Conservation (phyloP, 106 monocot genomes). For the Iris macrosiphon region DNA sequence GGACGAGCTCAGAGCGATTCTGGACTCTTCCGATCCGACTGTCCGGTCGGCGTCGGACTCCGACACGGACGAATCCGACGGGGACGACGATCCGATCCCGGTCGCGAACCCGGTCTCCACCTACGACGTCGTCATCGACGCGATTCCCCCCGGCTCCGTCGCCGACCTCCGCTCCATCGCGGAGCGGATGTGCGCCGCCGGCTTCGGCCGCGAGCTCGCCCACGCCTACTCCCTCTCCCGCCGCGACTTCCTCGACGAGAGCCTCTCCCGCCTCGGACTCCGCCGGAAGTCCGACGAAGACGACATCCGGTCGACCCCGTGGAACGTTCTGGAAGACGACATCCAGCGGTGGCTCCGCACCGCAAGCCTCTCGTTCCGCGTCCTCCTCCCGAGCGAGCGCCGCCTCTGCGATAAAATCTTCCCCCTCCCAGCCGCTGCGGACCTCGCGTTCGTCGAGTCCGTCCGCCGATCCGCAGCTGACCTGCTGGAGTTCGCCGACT, state of each 20-base stretch:
- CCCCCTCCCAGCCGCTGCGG: slow-evolving; percentile 34
- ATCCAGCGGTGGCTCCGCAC: slow-evolving; percentile 50
- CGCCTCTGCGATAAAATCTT: slow-evolving; percentile 59
- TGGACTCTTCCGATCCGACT: slow-evolving; percentile 34
- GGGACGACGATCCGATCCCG: slow-evolving; percentile 27
- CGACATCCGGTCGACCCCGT: slow-evolving; percentile 33
- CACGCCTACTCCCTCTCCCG: slow-evolving; percentile 44
- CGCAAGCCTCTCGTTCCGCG: slow-evolving; percentile 35
- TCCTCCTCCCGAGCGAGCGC: slow-evolving; percentile 73
- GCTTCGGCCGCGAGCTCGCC: slow-evolving; percentile 50
- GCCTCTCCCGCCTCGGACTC: slow-evolving; percentile 52
- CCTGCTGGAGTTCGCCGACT: slow-evolving; percentile 56
- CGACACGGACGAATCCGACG: slow-evolving; percentile 21
- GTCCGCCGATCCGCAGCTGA: slow-evolving; percentile 42
- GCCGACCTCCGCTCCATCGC: slow-evolving; percentile 57
- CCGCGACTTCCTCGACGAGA: slow-evolving; percentile 55
- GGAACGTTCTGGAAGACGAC: slow-evolving; percentile 60
- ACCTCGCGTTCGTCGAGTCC: slow-evolving; percentile 56
- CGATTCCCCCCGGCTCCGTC: slow-evolving; percentile 50
- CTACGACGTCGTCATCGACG: slow-evolving; percentile 62
- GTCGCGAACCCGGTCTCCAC: slow-evolving; percentile 47
- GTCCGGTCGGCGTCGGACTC: slow-evolving; percentile 15
- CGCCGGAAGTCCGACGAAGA: slow-evolving; percentile 30
- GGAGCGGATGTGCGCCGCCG: slow-evolving; percentile 46
- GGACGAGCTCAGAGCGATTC: slow-evolving; percentile 68